These are phyloP conservation scores for Phycomyces nitens DNA, from an alignment of 192 early-diverging fungal species.

Conservation along the genomic window DNA sequence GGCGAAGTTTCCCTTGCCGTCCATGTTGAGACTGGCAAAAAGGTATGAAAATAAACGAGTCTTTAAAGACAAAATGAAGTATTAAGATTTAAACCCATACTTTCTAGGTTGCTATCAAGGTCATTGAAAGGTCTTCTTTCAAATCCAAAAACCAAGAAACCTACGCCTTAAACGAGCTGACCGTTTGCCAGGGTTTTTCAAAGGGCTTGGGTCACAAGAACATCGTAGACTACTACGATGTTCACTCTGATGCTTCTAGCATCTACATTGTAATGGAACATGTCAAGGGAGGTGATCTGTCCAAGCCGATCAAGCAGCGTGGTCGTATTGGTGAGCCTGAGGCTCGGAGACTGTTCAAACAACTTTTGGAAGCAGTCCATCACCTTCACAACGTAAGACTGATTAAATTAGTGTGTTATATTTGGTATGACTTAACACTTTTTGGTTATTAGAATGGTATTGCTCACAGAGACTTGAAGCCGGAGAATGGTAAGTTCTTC, in stretches of 20 bases:
- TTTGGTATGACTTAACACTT: background rate
- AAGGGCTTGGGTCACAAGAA: slow-evolving; percentile 42
- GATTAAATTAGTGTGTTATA: background rate
- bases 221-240: slow-evolving; percentile 54
- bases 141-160: slow-evolving; percentile 51
- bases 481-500: slow-evolving; percentile 48
- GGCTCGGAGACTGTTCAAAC: slow-evolving; percentile 49
- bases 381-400: slow-evolving; percentile 50
- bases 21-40: no score
- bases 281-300: slow-evolving; percentile 56
- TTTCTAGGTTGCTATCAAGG: slow-evolving; percentile 63
- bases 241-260: slow-evolving; percentile 44
- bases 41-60: no score
- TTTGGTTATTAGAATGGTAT: background rate
- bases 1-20: no score
- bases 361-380: slow-evolving; percentile 50
- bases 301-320: slow-evolving; percentile 52
- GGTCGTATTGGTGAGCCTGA: slow-evolving; percentile 42
- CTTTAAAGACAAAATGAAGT: no score
- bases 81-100: no score
- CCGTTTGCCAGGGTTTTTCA: slow-evolving; percentile 40
- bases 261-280: slow-evolving; percentile 62
- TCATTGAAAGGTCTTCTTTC: slow-evolving; percentile 52
- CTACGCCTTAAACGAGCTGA: slow-evolving; percentile 46
- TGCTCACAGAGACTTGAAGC: slow-evolving; percentile 87